Conservation (phyloP, 2,329 filamentous ascomycete genomes). For the Amylocarpus encephaloides region DNA sequence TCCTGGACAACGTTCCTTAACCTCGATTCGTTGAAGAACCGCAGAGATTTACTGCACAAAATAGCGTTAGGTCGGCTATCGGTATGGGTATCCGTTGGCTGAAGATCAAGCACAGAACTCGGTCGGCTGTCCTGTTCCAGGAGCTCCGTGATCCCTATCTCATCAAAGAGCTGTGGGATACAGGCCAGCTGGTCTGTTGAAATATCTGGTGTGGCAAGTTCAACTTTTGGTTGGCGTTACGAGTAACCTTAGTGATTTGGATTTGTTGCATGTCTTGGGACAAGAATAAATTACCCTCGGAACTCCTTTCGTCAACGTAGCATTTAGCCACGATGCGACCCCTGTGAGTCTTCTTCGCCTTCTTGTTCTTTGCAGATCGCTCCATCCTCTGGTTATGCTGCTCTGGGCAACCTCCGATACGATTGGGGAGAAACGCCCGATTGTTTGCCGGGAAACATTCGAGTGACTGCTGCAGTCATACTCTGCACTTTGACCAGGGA, state of each 20-base stretch:
- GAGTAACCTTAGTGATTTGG: constrained; percentile 7
- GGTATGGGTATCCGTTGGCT: constrained; percentile 7
- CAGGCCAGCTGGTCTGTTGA: not conserved
- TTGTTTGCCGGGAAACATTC: too few species aligned
- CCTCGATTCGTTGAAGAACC: constrained; percentile 19
- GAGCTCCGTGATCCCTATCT: constrained; percentile 19
- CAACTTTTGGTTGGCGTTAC: constrained; percentile 2
- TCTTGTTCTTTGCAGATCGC: not conserved
- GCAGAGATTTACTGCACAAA: constrained; percentile 17
- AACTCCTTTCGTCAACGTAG: not conserved
- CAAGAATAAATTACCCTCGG: constrained; percentile 1
- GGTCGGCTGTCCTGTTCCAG: constrained; percentile 21
- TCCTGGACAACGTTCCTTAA: constrained; percentile 16
- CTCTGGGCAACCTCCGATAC: not conserved
- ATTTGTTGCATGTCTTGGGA: not conserved
- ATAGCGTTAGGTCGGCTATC: constrained; percentile 15
- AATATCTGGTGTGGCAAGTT: not conserved
- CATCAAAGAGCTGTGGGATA: not conserved
- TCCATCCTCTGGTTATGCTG: not conserved
- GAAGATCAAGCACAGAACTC: constrained; percentile 22
- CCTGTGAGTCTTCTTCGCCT: not conserved
- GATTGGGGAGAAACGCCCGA: too few species aligned
- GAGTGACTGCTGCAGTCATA: too few species aligned
- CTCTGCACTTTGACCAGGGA: too few species aligned
- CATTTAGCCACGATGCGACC: not conserved